A percentile compares a stretch with the other conserved stretches of the same genome.
phyloP scores from a whole-genome alignment of 2,329 filamentous ascomycete species.

The Plectosphaerella cucumerina region DNA sequence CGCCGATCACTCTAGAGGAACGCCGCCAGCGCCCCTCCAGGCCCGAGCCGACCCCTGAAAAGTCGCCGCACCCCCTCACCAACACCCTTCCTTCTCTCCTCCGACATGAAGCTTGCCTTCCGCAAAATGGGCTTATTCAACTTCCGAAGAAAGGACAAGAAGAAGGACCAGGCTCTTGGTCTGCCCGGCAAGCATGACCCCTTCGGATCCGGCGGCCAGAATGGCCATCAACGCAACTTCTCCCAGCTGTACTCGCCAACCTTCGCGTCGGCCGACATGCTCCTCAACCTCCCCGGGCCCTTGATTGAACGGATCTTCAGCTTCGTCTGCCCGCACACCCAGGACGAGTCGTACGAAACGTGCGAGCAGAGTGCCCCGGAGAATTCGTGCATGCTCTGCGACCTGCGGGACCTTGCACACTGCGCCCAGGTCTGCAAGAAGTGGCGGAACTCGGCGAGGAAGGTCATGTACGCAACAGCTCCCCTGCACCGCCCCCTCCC shows the following conservation, averaged over 20 bases:
- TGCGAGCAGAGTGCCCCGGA: slow-evolving; percentile 77
- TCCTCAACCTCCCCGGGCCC: slow-evolving; percentile 57
- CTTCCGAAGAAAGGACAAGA: slow-evolving; percentile 13
- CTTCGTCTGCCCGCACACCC: slow-evolving; percentile 77
- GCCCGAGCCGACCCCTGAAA: not conserved
- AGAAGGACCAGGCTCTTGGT: slow-evolving; percentile 7
- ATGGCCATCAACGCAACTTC: not conserved
- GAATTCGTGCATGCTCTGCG: slow-evolving; percentile 88
- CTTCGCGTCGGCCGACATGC: slow-evolving; percentile 33
- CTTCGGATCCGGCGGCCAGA: not conserved
- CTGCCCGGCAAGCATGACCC: not conserved
- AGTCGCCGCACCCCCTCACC: not conserved
- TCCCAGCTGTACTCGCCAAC: slow-evolving; percentile 29
- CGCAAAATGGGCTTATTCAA: slow-evolving; percentile 9
- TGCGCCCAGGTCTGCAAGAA: slow-evolving; percentile 69
- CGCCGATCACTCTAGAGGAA: not conserved
- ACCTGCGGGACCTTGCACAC: slow-evolving; percentile 81
- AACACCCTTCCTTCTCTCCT: not conserved
- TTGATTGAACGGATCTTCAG: slow-evolving; percentile 75
- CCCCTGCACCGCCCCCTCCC: slow-evolving; percentile 1
- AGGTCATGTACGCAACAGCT: slow-evolving; percentile 53
- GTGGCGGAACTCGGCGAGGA: slow-evolving; percentile 58
- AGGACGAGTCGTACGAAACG: slow-evolving; percentile 73
- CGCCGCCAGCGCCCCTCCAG: not conserved
- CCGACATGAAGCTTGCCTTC: slow-evolving; percentile 11